These are phyloP conservation scores for Rhodosporidiobolus odoratus DNA, from an alignment of 768 basidiomycete genomes.

Conservation along the genomic window DNA sequence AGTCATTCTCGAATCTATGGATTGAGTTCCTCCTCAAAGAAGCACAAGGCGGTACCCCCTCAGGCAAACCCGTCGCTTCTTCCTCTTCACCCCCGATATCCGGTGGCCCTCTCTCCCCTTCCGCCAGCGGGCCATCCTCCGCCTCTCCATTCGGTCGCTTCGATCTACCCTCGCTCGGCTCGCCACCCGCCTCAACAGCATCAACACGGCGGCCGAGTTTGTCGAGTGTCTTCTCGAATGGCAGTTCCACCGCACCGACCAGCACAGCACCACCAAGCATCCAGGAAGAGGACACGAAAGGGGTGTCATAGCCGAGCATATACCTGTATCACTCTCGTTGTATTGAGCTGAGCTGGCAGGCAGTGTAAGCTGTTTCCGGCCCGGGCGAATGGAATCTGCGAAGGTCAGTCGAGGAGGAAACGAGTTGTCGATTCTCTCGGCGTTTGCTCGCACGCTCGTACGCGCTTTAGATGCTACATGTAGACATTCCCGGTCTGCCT, in stretches of 20 bases:
- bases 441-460: no score
- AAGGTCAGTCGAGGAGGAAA: not conserved
- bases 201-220: constrained; percentile 25
- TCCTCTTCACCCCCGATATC: not conserved
- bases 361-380: not conserved
- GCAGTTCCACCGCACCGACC: constrained; percentile 18
- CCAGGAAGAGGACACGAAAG: constrained; percentile 13
- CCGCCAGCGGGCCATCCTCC: not conserved
- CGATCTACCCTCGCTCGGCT: constrained; percentile 26
- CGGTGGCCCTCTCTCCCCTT: not conserved
- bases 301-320: no score
- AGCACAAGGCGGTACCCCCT: constrained; percentile 47
- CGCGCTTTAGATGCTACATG: not conserved
- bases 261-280: constrained; percentile 28
- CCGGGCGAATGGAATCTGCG: not conserved
- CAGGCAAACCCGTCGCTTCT: not conserved
- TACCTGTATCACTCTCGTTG: no score
- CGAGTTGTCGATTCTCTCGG: not conserved
- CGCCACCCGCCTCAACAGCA: constrained; percentile 1
- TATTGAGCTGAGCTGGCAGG: no score
- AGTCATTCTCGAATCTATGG: constrained; percentile 97
- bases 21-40: constrained; percentile 97
- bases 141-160: constrained; percentile 7
- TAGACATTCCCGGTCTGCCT: not conserved
- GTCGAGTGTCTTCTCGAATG: constrained; percentile 22